Percentiles rank a stretch among this genome's conserved stretches.
phyloP scores from a whole-genome alignment of 2,329 filamentous ascomycete genomes.

The Aspergillus fumigatiaffinis region DNA sequence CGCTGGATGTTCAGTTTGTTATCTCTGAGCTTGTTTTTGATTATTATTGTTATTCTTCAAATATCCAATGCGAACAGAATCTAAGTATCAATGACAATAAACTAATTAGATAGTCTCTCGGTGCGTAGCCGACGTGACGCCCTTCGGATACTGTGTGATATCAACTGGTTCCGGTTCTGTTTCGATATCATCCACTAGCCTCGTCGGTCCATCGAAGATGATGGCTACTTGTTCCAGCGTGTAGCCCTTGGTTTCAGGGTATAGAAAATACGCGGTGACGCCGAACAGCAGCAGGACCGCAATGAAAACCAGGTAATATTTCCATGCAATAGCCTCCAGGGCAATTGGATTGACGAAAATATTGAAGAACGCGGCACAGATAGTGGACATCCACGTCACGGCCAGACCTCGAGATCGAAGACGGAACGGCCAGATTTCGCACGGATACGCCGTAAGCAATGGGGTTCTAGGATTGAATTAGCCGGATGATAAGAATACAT shows the following conservation, averaged over 20 bases:
- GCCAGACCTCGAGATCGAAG: slow-evolving; percentile 23
- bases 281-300: slow-evolving; percentile 28
- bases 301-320: slow-evolving; percentile 20
- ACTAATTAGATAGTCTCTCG: too few species aligned
- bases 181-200: too few species aligned
- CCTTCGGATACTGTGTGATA: too few species aligned
- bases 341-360: slow-evolving; percentile 21
- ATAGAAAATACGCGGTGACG: slow-evolving; percentile 42
- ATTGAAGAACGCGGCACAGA: slow-evolving; percentile 8
- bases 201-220: slow-evolving; percentile 26
- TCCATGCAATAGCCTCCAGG: slow-evolving; percentile 17
- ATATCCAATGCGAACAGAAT: not conserved
- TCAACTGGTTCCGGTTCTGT: too few species aligned
- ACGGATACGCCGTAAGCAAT: slow-evolving; percentile 13
- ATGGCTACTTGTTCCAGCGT: slow-evolving; percentile 33
- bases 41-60: not conserved
- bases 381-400: slow-evolving; percentile 14
- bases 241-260: slow-evolving; percentile 51
- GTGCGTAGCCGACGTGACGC: too few species aligned
- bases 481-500: too few species aligned
- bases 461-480: too few species aligned
- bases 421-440: slow-evolving; percentile 23
- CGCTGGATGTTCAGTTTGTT: not conserved
- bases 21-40: not conserved
- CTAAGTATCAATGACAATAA: not conserved